Percentiles rank a stretch among this genome's conserved stretches.
phyloP scores from a whole-genome alignment of 2,329 filamentous ascomycete species.

The Coleophoma eucalyptorum region DNA sequence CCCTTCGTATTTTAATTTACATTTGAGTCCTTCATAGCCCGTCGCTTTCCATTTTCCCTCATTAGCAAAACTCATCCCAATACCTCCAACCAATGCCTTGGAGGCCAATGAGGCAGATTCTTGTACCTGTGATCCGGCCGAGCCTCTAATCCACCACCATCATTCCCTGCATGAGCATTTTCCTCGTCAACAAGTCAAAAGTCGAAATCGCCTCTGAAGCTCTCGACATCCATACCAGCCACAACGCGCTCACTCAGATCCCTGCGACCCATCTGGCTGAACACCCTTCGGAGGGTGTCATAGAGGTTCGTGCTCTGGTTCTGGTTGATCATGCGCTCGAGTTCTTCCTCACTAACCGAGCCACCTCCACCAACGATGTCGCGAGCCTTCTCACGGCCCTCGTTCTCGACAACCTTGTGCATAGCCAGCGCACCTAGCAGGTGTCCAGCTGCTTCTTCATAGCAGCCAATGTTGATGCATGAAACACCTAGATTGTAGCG shows the following conservation, averaged over 20 bases:
- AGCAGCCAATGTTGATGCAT: slow-evolving; percentile 97
- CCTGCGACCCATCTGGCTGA: slow-evolving; percentile 87
- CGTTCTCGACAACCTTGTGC: slow-evolving; percentile 89
- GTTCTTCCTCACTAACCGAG: slow-evolving; percentile 62
- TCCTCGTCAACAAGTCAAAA: slow-evolving; percentile 45
- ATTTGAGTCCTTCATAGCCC: too few relatives aligned
- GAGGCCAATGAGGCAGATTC: too few relatives aligned
- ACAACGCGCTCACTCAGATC: slow-evolving; percentile 87
- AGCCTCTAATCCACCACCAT: too few relatives aligned
- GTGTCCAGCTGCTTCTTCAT: slow-evolving; percentile 88
- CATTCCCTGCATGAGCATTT: too few relatives aligned
- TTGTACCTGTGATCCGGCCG: too few relatives aligned
- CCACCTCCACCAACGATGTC: slow-evolving; percentile 67
- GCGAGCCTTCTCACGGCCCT: slow-evolving; percentile 76
- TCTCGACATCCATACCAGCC: slow-evolving; percentile 84
- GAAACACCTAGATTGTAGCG: slow-evolving; percentile 95
- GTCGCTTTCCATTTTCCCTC: too few relatives aligned
- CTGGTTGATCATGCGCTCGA: slow-evolving; percentile 87
- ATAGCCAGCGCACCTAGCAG: slow-evolving; percentile 88
- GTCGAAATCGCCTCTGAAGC: slow-evolving; percentile 87
- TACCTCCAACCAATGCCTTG: too few relatives aligned
- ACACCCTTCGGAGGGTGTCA: slow-evolving; percentile 91
- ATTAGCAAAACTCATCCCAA: too few relatives aligned
- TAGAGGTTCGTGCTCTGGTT: slow-evolving; percentile 97
- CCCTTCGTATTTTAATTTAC: too few relatives aligned